These are phyloP conservation scores for Calonectria hongkongensis DNA, from an alignment of 2,329 filamentous ascomycete species.

Conservation along the genomic window DNA sequence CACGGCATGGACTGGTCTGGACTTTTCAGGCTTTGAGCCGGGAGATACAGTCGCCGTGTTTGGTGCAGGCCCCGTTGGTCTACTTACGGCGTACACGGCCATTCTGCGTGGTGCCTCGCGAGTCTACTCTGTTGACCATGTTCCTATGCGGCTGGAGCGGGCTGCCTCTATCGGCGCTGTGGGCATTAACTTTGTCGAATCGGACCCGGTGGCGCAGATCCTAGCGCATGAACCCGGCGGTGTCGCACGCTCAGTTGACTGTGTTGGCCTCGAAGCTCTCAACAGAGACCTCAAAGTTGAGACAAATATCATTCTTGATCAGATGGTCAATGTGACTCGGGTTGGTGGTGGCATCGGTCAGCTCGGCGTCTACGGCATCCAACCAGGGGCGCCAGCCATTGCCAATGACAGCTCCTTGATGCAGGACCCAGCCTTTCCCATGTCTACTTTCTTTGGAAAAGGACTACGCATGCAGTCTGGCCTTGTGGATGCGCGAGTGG, in stretches of 20 bases:
- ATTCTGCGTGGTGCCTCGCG: too few species aligned
- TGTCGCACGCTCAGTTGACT: background rate
- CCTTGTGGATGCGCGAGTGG: background rate
- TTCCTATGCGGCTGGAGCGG: too few species aligned
- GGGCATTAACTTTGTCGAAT: too few species aligned
- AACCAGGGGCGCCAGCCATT: background rate
- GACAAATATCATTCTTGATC: background rate
- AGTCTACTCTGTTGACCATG: too few species aligned
- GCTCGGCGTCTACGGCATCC: background rate
- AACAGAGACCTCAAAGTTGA: background rate
- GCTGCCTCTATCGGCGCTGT: too few species aligned
- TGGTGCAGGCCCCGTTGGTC: too few species aligned
- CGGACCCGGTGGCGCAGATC: too few species aligned
- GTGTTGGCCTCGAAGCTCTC: background rate
- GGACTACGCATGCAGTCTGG: background rate
- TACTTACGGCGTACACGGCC: too few species aligned
- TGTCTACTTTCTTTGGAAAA: background rate
- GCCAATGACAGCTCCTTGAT: background rate
- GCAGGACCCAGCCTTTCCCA: background rate
- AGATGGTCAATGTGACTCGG: background rate
- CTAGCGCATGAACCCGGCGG: background rate
- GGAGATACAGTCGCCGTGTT: background rate
- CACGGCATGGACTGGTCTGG: background rate
- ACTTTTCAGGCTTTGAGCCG: background rate
- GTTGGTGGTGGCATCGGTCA: background rate